Base-by-base conservation (phyloP, 1,284 basidiomycete species). In the Xanthoconium separans region DNA sequence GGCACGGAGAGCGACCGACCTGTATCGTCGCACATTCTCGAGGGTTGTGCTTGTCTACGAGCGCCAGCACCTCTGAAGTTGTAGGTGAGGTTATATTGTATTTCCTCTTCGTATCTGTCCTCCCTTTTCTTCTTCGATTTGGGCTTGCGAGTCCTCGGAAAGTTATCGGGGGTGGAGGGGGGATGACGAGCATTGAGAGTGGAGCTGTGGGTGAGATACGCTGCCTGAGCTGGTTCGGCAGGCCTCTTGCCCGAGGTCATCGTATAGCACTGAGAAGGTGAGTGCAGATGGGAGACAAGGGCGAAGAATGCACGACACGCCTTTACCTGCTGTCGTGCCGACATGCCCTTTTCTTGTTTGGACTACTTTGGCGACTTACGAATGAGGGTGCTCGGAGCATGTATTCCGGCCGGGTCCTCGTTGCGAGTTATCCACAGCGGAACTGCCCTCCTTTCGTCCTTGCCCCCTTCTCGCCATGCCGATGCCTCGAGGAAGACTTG, bases 131-230 rank as follows among this genome's bases (percentile, higher is more conserved):
- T 66, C 56, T 53, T 65, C 60, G 64, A 68, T 62, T 69, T 75
- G 27, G 66, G 65, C 70, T 80, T 82, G 57, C 81, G 79, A 42
- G 79, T 72, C 56, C 79, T 74, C 46, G 80, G 78, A 48, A 75
- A 71, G 68, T 76, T 83, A 68, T 85, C 81, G 49, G 78, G 73
- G 18, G 79, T 75, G 56, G 77, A 71, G 58, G 79, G 73, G 39
- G 78, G 72, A 61, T 75, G 61, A 63, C 80, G 82, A 57, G 76
- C 81, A 67, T 81, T 79, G 64, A 79, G 81, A 49, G 74, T 76
- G 65, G 79, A 75, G 66, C 75, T 70, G 64, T 82, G 79, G 50
- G 79, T 79, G 58, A 83, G 77, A 73, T 82, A 85, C 56, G 79
- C 55, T 49, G 65, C 48, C 55, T 67, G 67, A 51, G 70, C 51